Base-by-base conservation (phyloP, 805 yeast species). In the Candida ulmi region DNA sequence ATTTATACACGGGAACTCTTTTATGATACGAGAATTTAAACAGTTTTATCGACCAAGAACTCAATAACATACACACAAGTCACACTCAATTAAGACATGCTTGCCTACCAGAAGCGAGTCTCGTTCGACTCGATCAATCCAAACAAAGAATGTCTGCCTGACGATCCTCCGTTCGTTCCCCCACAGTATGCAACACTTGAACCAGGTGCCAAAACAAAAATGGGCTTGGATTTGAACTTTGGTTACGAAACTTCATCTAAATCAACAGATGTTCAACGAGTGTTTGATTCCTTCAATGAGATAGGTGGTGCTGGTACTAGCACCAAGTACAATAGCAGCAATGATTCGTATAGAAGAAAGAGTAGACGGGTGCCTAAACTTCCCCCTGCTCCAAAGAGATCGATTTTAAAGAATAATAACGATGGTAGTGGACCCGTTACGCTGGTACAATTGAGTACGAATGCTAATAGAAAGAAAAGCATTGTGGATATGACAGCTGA, bases 401-500 rank as follows among this genome's bases (percentile, higher is more conserved):
- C 57, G 16, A 55, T 53, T n/a, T 35, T 55, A 19, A 54, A 52
- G 38, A 27, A 36, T 16, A 19, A 21, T 17, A 18, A 24, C 8
- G 18, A 38, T 3, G 15, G 13, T 11, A 13, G 11, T 8, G 38
- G 26, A 2, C 12, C 24, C 0, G 25, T 19, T n/a, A 16, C 11
- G 17, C 6, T 21, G 13, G 16, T 29, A 18, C 28, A 35, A 15
- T 16, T 31, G 11, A 19, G 25, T 15, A 17, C 34, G 11, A 19
- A 25, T 19, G 25, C 23, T 17, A 26, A 31, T 25, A 42, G 48
- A 30, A 54, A 50, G 45, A 54, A 49, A 35, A 54, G 58, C 0
- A 29, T 54, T n/a, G 57, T 52, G 5, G 55, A 48, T 11, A 44
- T 55, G 54, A 46, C 55, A 2, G 33, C 44, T 17, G 60, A 52